phyloP scores from a whole-genome alignment of 2,329 filamentous ascomycete genomes.

The Polytolypa hystricis region DNA sequence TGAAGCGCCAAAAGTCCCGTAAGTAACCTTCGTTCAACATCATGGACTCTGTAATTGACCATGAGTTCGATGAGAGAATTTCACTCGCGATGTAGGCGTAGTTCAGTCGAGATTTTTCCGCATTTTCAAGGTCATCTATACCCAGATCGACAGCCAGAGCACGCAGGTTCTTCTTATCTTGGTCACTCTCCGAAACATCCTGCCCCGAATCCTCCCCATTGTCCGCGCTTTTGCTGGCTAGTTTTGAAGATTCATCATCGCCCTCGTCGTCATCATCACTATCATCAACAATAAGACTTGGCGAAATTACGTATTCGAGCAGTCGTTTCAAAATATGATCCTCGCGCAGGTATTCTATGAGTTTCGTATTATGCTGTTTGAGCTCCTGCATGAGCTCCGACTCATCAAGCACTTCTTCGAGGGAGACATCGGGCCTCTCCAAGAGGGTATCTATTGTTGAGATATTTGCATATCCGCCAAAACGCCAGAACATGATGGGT shows the following conservation, averaged over 20 bases:
- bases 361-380: slow-evolving; percentile 94
- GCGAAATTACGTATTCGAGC: slow-evolving; percentile 82
- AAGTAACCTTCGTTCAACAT: slow-evolving; percentile 73
- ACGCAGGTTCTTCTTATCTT: slow-evolving; percentile 25
- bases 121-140: slow-evolving; percentile 51
- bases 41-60: slow-evolving; percentile 88
- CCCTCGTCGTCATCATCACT: slow-evolving; percentile 43
- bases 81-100: slow-evolving; percentile 92
- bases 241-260: slow-evolving; percentile 29
- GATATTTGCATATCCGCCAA: slow-evolving; percentile 96
- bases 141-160: slow-evolving; percentile 16
- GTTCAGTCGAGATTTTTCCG: slow-evolving; percentile 82
- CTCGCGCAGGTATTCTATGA: slow-evolving; percentile 89
- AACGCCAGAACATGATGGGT: slow-evolving; percentile 96
- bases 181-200: slow-evolving; percentile 15
- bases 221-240: slow-evolving; percentile 19
- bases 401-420: slow-evolving; percentile 94
- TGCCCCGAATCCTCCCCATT: slow-evolving; percentile 14
- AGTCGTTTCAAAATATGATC: slow-evolving; percentile 74
- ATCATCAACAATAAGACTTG: slow-evolving; percentile 44
- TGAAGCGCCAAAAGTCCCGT: slow-evolving; percentile 80
- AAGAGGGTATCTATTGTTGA: slow-evolving; percentile 94
- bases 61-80: slow-evolving; percentile 87
- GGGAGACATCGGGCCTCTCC: slow-evolving; percentile 85
- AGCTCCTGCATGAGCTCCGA: slow-evolving; percentile 93